Evolutionary conservation across 805 yeast genomes (phyloP).

Genomic region (Diddensiella transvaalensis): DNA sequence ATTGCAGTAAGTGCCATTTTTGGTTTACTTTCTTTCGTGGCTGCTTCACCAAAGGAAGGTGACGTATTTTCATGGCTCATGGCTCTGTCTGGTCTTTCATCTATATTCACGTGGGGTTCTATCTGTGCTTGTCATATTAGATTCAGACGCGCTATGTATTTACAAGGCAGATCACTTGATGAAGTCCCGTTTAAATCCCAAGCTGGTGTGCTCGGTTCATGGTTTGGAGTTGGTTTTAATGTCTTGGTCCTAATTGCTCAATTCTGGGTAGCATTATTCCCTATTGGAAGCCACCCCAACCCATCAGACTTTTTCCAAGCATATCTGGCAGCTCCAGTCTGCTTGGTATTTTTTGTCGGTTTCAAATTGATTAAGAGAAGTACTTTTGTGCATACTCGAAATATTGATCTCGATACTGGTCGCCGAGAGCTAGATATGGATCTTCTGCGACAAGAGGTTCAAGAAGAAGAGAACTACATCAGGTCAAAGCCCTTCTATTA

Average conservation of each 20-base stretch:
- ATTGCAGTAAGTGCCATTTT: slow-evolving; percentile 44
- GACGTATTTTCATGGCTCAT: slow-evolving; percentile 64
- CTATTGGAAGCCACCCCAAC: slow-evolving; percentile 45
- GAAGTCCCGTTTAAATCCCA: slow-evolving; percentile 64
- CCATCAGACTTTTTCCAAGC: slow-evolving; percentile 44
- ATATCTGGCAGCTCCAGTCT: slow-evolving; percentile 45
- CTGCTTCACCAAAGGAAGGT: slow-evolving; percentile 48
- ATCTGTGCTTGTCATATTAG: slow-evolving; percentile 63
- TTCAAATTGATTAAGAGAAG: slow-evolving; percentile 46
- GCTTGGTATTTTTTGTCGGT: slow-evolving; percentile 42
- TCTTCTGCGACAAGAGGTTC: slow-evolving; percentile 47
- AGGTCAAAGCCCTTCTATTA: slow-evolving; percentile 46
- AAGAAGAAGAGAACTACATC: slow-evolving; percentile 47
- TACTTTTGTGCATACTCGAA: slow-evolving; percentile 43
- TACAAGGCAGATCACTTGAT: slow-evolving; percentile 54
- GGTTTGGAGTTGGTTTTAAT: slow-evolving; percentile 54
- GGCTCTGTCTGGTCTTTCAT: slow-evolving; percentile 67
- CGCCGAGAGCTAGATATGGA: slow-evolving; percentile 57
- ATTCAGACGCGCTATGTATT: slow-evolving; percentile 55
- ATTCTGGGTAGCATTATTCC: slow-evolving; percentile 73
- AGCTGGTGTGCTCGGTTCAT: slow-evolving; percentile 61
- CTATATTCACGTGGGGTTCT: slow-evolving; percentile 72
- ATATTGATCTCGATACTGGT: slow-evolving; percentile 61
- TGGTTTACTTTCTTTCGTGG: slow-evolving; percentile 59
- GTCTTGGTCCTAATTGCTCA: slow-evolving; percentile 61